Evolutionary conservation across 805 yeast species (phyloP), one percentile per base, ranked within the genome.

Genomic region (Alloascoidea hylecoeti): DNA sequence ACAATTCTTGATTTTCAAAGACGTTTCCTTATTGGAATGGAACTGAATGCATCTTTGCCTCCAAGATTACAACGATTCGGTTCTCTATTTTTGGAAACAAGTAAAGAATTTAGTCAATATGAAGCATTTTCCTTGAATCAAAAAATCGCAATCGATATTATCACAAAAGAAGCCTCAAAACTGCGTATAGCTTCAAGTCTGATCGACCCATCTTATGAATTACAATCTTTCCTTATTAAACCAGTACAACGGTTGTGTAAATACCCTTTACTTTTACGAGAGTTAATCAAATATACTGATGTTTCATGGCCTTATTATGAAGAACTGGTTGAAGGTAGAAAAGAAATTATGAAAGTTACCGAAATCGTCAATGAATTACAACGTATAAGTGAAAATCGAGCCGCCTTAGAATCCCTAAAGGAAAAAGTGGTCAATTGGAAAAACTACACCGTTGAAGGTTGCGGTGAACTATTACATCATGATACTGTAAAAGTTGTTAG

Each of bases 111-210:
- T n/a, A 23, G n/a, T n/a, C 94, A 80, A 55, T 92, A 92, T 57
- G 95, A 86, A 55, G 86, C 95, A 4, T 92, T 95, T 89, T 83
- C 96, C 17, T 68, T 86, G 39, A 89, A 89, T 41, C 96, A 85
- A 57, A 74, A 75, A 46, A 75, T 84, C 2, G 96, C 97, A 1
- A 71, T 84, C 34, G 95, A 84, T 40, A 69, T 85, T 39, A 81
- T 92, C 30, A 53, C 57, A 18, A 70, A 68, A 45, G 85, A 82
- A 46, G 68, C 74, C 3, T 52, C 65, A 3, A 72, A 72, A 46
- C 66, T 85, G 38, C 59, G 53, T 35, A 67, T 68, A 42, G 66
- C 75, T 15, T 66, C 79, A 3, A 52, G 61, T 15, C 58, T 86
- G 32, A 74, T 88, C 42, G 89, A 78, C 45, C 89, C 92, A 17